A percentile compares a stretch with the other conserved stretches of the same genome.
Conservation (phyloP, 2,329 filamentous ascomycete species). For the Ploettnerulaceae sp. region DNA sequence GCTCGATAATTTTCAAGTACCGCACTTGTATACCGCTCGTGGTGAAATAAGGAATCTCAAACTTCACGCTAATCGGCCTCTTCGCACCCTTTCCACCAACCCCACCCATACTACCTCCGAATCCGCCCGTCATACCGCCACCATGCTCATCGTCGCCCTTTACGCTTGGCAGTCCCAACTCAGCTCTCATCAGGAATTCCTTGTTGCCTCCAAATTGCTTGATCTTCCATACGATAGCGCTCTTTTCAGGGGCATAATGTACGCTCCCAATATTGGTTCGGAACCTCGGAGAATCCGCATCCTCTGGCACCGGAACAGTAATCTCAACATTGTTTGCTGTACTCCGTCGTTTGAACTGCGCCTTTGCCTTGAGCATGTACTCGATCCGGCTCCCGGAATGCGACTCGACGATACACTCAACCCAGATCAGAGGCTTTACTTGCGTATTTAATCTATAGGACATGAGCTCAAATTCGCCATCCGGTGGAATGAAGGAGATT, state of each 20-base stretch:
- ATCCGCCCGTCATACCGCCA: slow-evolving; percentile 95
- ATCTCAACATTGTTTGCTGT: slow-evolving; percentile 99
- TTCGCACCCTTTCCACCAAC: slow-evolving; percentile 83
- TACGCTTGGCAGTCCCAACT: slow-evolving; percentile 89
- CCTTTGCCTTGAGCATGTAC: slow-evolving; percentile 97
- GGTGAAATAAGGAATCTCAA: slow-evolving; percentile 99
- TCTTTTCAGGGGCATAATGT: slow-evolving; percentile 96
- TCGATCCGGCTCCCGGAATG: slow-evolving; percentile 94
- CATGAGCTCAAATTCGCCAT: slow-evolving; percentile 99
- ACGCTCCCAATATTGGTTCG: slow-evolving; percentile 95
- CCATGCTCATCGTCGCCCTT: slow-evolving; percentile 93
- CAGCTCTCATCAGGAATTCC: slow-evolving; percentile 97
- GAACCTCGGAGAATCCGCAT: slow-evolving; percentile 93
- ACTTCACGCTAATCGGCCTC: slow-evolving; percentile 96
- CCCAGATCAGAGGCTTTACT: slow-evolving; percentile 98
- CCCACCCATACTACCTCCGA: slow-evolving; percentile 94
- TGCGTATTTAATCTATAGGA: slow-evolving; percentile 98
- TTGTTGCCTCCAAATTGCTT: slow-evolving; percentile 99
- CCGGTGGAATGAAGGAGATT: slow-evolving; percentile 97
- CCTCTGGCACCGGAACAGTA: slow-evolving; percentile 92
- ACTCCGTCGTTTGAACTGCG: slow-evolving; percentile 95
- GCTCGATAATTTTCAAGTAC: slow-evolving; percentile 98
- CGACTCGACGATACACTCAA: slow-evolving; percentile 94
- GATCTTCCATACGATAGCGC: slow-evolving; percentile 99
- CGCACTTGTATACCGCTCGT: slow-evolving; percentile 97